Conservation (phyloP, 73 alveolate genomes). For the Paramecium primaurelia region DNA sequence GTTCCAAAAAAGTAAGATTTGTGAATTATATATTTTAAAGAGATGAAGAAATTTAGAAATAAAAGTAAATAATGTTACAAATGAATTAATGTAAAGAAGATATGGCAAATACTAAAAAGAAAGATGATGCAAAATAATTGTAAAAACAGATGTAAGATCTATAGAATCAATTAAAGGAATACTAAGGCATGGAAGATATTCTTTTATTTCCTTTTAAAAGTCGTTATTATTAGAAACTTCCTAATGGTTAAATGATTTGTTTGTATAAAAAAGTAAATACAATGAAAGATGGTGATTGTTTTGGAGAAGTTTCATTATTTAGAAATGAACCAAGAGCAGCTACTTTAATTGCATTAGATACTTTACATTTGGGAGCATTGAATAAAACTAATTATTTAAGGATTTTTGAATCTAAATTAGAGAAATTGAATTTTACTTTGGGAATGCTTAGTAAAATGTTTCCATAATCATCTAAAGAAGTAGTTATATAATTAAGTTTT, state of each 20-base stretch:
- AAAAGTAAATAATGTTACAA: neutral
- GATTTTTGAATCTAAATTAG: neutral
- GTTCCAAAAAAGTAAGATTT: neutral
- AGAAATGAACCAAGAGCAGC: constrained; percentile 79
- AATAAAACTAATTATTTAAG: neutral
- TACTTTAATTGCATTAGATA: constrained; percentile 60
- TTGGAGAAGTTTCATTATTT: constrained; percentile 75
- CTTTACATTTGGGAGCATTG: neutral
- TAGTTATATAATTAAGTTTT: neutral
- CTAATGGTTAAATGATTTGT: neutral
- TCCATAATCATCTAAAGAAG: neutral
- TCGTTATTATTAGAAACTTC: neutral
- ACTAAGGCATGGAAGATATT: neutral
- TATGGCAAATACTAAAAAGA: neutral
- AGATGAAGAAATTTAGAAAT: neutral
- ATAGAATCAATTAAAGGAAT: neutral
- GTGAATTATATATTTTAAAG: neutral
- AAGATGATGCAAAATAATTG: neutral
- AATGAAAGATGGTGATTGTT: constrained; percentile 68
- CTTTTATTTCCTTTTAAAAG: neutral
- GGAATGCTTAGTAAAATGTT: neutral
- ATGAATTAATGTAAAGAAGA: neutral
- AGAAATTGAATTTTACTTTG: constrained; percentile 18
- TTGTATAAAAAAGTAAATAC: neutral
- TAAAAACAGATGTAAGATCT: neutral